Percentiles rank a stretch among this genome's conserved stretches.
Evolutionary conservation across 768 basidiomycete genomes (phyloP).

Genomic region (Coprinopsis strossmayeri): DNA sequence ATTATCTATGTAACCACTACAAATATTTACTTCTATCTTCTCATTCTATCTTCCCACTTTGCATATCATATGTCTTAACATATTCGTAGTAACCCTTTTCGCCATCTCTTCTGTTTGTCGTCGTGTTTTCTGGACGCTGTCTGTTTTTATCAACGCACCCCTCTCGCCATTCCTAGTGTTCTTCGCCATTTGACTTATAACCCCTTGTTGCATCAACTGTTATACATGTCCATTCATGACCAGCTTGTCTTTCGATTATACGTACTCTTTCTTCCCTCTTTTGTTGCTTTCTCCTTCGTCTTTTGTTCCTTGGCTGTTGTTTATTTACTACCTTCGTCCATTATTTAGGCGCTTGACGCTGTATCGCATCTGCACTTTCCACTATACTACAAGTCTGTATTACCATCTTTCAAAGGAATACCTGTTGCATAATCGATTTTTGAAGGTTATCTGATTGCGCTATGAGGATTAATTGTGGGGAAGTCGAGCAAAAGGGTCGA

Average conservation of each 20-base stretch:
- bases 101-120: constrained; percentile 1
- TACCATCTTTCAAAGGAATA: constrained; percentile 7
- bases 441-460: neutral
- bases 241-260: constrained; percentile 1
- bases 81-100: constrained; percentile 7
- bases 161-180: constrained; percentile 9
- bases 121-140: constrained; percentile 10
- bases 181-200: constrained; percentile 8
- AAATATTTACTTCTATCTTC: constrained; percentile 16
- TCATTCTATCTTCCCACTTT: constrained; percentile 10
- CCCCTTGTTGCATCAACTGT: constrained; percentile 1
- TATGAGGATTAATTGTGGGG: neutral
- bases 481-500: too few species aligned
- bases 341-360: neutral
- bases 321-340: neutral
- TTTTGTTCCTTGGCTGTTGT: neutral
- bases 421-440: neutral
- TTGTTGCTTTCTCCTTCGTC: neutral
- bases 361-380: constrained; percentile 9
- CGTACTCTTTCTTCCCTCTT: neutral
- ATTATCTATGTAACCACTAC: constrained; percentile 16
- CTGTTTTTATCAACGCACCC: constrained; percentile 10
- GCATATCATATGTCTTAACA: constrained; percentile 11
- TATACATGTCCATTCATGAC: too few species aligned
- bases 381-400: constrained; percentile 2